Base-by-base conservation (phyloP, 1,139 yeast genomes). In the Geotrichum candidum region DNA sequence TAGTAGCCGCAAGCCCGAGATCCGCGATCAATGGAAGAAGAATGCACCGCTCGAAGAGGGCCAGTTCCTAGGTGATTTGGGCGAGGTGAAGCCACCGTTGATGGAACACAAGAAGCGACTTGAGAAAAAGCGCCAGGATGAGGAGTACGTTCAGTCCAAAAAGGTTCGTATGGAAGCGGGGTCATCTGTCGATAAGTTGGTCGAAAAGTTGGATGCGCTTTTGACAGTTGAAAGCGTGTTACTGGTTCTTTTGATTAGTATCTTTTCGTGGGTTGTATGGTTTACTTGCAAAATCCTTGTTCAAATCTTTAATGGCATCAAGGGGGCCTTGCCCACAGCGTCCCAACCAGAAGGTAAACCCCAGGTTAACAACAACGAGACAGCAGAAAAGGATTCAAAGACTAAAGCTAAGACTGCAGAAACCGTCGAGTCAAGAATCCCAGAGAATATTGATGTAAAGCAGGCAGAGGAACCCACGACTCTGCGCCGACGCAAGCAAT, bases 1-100 rank as follows among this genome's bases (percentile, higher is more conserved):
- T 13, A 61, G 56, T 51, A 70, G 69, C 59, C 63, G 68, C 22
- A 69, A 68, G 51, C 71, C 72, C 1, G 60, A 64, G 15, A 66
- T 68, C 59, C 64, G 72, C 2, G 65, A 65, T 18, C 58, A 50
- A n/a, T 68, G 68, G 68, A 67, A 68, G 53, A 60, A 67, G 59
- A 67, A 68, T 48, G 64, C 63, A 52, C 65, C 65, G 31, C 61
- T 63, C 1, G 53, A 29, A 15, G 53, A 51, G 33, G 54, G 58
- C 10, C 31, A 50, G 51, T 56, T 22, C 33, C 41, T 56, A 10
- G 59, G 59, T 29, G 29, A 51, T 18, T 13, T 56, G 38, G 59
- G 59, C 29, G 53, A 27, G 7, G 38, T 56, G 3, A 56, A 56
- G 51, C 54, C 54, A 18, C 59, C 59, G 6, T 25, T 51, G 13